Evolutionary conservation across 2,329 filamentous ascomycete genomes (phyloP).

Genomic region (Beauveria pseudobassiana): DNA sequence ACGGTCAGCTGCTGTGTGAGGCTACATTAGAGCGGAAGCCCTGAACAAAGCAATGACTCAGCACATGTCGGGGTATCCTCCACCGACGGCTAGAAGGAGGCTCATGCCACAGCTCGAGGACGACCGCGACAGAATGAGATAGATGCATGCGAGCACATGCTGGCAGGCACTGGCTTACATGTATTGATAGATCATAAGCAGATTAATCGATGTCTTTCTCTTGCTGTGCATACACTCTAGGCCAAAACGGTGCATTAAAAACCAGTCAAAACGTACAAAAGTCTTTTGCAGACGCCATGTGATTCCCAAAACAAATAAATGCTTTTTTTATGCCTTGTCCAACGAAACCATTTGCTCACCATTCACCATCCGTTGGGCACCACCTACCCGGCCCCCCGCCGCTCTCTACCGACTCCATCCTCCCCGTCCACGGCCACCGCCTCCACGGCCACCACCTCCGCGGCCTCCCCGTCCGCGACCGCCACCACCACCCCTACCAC

Average conservation of each 20-base stretch:
- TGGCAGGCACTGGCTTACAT: too few relatives aligned
- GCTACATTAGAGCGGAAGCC: too few relatives aligned
- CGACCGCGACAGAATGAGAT: too few relatives aligned
- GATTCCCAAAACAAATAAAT: not conserved
- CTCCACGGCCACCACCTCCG: slow-evolving; percentile 3
- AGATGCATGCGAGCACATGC: too few relatives aligned
- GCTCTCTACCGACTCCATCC: not conserved
- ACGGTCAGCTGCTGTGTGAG: too few relatives aligned
- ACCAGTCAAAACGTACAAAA: not conserved
- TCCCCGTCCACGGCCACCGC: not conserved
- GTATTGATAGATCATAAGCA: not conserved
- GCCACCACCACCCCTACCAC: not conserved
- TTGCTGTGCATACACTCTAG: not conserved
- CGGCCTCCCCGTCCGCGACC: slow-evolving; percentile 3
- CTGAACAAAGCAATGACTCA: too few relatives aligned
- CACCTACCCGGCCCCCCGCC: too few relatives aligned
- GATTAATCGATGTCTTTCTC: not conserved
- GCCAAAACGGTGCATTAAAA: not conserved
- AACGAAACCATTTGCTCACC: not conserved
- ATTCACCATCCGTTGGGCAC: too few relatives aligned
- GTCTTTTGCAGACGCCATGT: not conserved
- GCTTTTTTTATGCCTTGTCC: slow-evolving; percentile 5
- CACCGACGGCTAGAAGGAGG: too few relatives aligned
- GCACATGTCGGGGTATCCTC: too few relatives aligned
- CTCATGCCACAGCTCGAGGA: too few relatives aligned